A percentile compares a stretch with the other conserved stretches of the same genome.
Evolutionary conservation across 164 flowering plant species (phyloP).

Genomic region (Vitis rotundifolia): DNA sequence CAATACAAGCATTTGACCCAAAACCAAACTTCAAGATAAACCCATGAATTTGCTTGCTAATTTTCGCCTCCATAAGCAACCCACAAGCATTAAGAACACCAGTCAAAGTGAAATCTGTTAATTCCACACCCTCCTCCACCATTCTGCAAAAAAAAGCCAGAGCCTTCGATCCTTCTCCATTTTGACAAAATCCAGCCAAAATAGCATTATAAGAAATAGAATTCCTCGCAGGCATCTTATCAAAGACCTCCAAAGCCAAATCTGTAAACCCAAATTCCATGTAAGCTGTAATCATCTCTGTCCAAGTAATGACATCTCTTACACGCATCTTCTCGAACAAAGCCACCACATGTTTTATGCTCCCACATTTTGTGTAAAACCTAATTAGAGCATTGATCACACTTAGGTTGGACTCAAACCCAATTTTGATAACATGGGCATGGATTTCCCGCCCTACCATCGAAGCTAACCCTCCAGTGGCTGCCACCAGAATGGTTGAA

Average conservation of each 20-base stretch:
- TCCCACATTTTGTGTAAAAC: constrained; percentile 67
- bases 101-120: constrained; percentile 72
- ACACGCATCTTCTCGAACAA: constrained; percentile 55
- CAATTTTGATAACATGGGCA: constrained; percentile 63
- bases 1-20: constrained; percentile 51
- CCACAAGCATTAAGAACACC: constrained; percentile 72
- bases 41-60: constrained; percentile 78
- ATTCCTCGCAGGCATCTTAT: constrained; percentile 71
- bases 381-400: constrained; percentile 78
- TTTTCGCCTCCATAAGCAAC: constrained; percentile 35
- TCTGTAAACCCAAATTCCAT: constrained; percentile 73
- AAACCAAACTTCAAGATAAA: constrained; percentile 68
- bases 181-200: constrained; percentile 66
- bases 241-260: constrained; percentile 51
- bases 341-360: constrained; percentile 36
- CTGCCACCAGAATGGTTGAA: constrained; percentile 64
- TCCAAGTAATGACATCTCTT: constrained; percentile 77
- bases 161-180: constrained; percentile 55
- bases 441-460: constrained; percentile 60
- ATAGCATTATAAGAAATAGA: constrained; percentile 64
- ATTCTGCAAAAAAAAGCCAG: constrained; percentile 55
- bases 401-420: constrained; percentile 53
- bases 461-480: constrained; percentile 30
- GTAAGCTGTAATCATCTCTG: constrained; percentile 61
- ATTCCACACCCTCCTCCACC: constrained; percentile 54